Percentiles rank a stretch among this genome's conserved stretches.
phyloP scores from a whole-genome alignment of 2,329 filamentous ascomycete genomes.

The Pseudogymnoascus sp. region DNA sequence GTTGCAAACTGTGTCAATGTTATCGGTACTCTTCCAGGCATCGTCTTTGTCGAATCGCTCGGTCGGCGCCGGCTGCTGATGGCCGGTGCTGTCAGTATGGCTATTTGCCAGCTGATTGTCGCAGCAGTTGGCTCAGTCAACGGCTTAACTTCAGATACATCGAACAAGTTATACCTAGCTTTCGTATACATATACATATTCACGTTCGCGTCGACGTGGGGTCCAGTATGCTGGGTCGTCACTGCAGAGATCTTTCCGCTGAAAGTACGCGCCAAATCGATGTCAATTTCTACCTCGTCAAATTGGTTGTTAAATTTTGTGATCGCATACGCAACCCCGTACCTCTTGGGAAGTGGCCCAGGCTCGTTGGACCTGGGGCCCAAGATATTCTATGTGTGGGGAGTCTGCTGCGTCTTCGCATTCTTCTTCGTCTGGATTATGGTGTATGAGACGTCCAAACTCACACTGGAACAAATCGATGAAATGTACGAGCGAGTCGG shows the following conservation, averaged over 20 bases:
- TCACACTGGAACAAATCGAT: constrained; percentile 70
- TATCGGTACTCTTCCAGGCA: constrained; percentile 65
- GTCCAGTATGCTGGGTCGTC: constrained; percentile 68
- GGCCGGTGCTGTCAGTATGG: constrained; percentile 68
- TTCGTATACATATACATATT: constrained; percentile 67
- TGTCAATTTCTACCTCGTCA: constrained; percentile 66
- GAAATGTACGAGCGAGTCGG: constrained; percentile 68
- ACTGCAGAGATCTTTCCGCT: constrained; percentile 65
- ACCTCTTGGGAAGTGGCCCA: constrained; percentile 61
- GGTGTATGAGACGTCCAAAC: constrained; percentile 71
- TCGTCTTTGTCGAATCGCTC: constrained; percentile 68
- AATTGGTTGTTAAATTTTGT: constrained; percentile 77
- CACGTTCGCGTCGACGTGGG: constrained; percentile 74
- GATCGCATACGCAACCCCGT: constrained; percentile 74
- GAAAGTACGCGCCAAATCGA: constrained; percentile 64
- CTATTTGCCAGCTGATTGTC: constrained; percentile 55
- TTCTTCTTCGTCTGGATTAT: constrained; percentile 67
- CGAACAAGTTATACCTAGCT: constrained; percentile 53
- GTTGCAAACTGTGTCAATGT: constrained; percentile 74
- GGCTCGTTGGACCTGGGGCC: constrained; percentile 63
- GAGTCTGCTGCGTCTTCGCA: constrained; percentile 62
- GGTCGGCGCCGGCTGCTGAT: constrained; percentile 68
- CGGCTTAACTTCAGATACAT: constrained; percentile 26
- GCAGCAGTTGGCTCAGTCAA: constrained; percentile 52
- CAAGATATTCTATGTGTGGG: constrained; percentile 78